Percentiles rank a stretch among this genome's conserved stretches.
Conservation (phyloP, 768 basidiomycete species). For the Phylloporus arenicola region DNA sequence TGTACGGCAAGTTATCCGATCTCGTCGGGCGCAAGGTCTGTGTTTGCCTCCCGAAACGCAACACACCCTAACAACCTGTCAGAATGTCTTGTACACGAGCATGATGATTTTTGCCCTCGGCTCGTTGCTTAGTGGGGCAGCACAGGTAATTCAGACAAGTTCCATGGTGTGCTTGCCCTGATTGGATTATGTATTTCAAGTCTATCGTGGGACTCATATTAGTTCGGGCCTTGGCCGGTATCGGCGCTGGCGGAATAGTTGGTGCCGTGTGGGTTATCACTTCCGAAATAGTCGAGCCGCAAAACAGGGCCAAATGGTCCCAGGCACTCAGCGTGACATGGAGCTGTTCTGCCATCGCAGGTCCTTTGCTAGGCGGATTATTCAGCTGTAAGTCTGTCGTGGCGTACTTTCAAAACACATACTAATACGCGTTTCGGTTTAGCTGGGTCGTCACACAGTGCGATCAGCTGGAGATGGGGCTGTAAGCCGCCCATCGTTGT, state of each 20-base stretch:
- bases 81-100: conserved; percentile 69
- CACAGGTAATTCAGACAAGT: conserved; percentile 45
- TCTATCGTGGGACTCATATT: conserved; percentile 58
- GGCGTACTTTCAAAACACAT: conserved; percentile 10
- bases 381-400: conserved; percentile 58
- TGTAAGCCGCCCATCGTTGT: conserved; percentile 47
- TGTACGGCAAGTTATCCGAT: conserved; percentile 78
- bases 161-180: conserved; percentile 15
- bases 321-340: conserved; percentile 81
- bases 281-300: conserved; percentile 72
- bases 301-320: conserved; percentile 73
- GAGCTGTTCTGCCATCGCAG: conserved; percentile 81
- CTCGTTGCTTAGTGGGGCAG: conserved; percentile 73
- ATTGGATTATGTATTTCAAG: conserved; percentile 19
- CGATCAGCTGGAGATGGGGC: conserved; percentile 75
- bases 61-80: conserved; percentile 1
- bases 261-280: conserved; percentile 83
- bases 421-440: conserved; percentile 18
- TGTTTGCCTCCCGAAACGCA: conserved; percentile 5
- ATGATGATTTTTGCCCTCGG: conserved; percentile 72
- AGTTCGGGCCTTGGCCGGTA: conserved; percentile 60
- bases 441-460: conserved; percentile 23
- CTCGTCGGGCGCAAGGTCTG: conserved; percentile 73
- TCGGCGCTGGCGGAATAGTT: conserved; percentile 87
- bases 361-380: conserved; percentile 75